Evolutionary conservation across 2,329 filamentous ascomycete species (phyloP), one percentile per base, ranked within the genome.

Genomic region (Hirsutella rhossiliensis): DNA sequence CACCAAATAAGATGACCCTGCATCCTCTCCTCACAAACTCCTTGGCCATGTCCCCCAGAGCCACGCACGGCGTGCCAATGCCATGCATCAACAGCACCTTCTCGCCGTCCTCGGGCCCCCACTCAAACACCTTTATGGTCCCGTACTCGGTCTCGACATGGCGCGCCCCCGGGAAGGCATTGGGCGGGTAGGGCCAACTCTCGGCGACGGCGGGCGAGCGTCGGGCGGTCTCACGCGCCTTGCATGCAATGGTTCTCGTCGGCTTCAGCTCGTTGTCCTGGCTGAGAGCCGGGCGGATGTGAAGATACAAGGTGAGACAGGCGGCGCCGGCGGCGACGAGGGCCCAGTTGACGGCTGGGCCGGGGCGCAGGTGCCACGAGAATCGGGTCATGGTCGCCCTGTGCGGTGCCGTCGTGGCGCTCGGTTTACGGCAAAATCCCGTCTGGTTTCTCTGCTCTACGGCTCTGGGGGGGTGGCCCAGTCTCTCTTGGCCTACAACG

Each of bases 31-130:
- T 64, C 1, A 75, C 84, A 42, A 94, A 69, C 43, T 71, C 74
- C 56, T 78, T 69, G 13, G 82, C 83, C 31, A 92, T 59, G 37
- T 75, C 71, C 2, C 78, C 79, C 17, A 90, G 64, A 0, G 84
- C 73, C 40, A 89, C 67, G 48, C 79, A 80, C 0, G 87, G 87
- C 6, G 86, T 92, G 41, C 79, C 84, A 54, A 92, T 89, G 5
- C 87, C 87, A 60, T 90, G 87, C 15, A 94, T 64, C 23, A 94
- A 65, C 13, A 94, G 64, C 1, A 90, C 78, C 55, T 81, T 87
- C 27, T 78, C 72, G 1, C 85, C 86, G 31, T 73, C 65, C 46
- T 78, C 72, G 0, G 84, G 83, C 0, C 87, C 87, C 74, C 82
- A 92, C 67, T 94, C 87, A 57, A 87, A 90, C 3, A 86, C 80